Base-by-base conservation (phyloP, 768 basidiomycete species). In the Rubroboletus satanas region DNA sequence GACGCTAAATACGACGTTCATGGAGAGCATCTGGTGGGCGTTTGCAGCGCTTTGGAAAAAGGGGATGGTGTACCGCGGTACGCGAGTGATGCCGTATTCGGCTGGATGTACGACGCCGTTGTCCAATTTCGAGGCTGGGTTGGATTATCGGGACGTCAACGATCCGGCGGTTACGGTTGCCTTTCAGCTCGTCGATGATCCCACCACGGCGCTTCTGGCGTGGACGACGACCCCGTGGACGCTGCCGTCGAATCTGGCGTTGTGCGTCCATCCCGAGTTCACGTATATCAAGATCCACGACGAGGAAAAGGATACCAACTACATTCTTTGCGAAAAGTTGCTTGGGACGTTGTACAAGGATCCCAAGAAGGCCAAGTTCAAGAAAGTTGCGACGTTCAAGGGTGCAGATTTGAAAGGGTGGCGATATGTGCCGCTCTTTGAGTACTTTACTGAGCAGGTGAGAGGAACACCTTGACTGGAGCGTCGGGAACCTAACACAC, bases 141-240 rank as follows among this genome's bases (percentile, higher is more conserved):
- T 84, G 73, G 87, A 90, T 58, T 98, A 97, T 72, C 82, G 87
- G 67, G 94, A 98, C 71, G 88, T 97, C 46, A 88, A 82, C 64
- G 97, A 99, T 75, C 97, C 97, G 43, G 89, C 93, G 44, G 92
- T 99, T 5, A 97, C 94, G 18, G 84, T 99, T 49, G 74, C 93
- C 1, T 99, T 99, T 76, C 90, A 87, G 11, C 82, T 98, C 26
- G 89, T 96, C 21, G 93, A 97, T 59, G 97, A 99, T 66, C 92
- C 93, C 2, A 81, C 75, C 51, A 98, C 95, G 17, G 85, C 90
- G 2, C 75, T 99, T 18, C 75, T 99, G 29, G 96, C 96, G 4
- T 99, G 97, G 97, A 99, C 97, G 17, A 99, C 97, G 17, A 99
- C 97, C 0, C 97, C 97, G 0, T 99, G 95, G 94, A 98, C 97